Conservation (phyloP, 106 monocot genomes). For the Dendrobium chrysotoxum region DNA sequence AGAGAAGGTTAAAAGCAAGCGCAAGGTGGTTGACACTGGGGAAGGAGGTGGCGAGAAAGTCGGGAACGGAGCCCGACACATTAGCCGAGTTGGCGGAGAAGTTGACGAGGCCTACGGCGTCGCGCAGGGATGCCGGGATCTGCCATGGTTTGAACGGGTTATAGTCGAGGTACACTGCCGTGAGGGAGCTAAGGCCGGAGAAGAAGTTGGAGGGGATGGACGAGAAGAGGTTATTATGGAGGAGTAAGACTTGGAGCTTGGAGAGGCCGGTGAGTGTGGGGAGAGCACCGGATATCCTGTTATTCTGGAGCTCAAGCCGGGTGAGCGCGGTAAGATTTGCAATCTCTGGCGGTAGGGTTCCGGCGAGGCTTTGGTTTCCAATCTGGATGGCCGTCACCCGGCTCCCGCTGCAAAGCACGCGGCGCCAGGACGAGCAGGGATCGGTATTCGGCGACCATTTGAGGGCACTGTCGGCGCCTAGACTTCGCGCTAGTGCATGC, state of each 20-base stretch:
- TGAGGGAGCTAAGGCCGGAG: constrained; percentile 34
- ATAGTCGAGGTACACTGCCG: constrained; percentile 32
- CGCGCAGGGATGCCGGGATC: constrained; percentile 20
- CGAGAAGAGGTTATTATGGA: constrained; percentile 53
- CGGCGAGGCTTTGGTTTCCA: constrained; percentile 38
- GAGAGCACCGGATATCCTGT: constrained; percentile 40
- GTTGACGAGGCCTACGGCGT: constrained; percentile 32
- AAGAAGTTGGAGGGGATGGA: constrained; percentile 46
- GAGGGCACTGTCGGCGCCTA: constrained; percentile 11
- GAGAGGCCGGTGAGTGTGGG: constrained; percentile 36
- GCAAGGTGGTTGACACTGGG: constrained; percentile 29
- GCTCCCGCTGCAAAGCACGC: constrained; percentile 30
- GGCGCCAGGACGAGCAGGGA: constrained; percentile 40
- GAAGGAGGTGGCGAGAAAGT: constrained; percentile 24
- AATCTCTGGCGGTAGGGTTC: constrained; percentile 27
- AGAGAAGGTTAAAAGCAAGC: constrained; percentile 25
- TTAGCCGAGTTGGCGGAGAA: constrained; percentile 57
- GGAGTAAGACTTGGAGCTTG: constrained; percentile 39
- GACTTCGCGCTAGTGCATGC: constrained; percentile 22
- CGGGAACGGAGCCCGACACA: constrained; percentile 38
- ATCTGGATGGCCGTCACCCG: constrained; percentile 52
- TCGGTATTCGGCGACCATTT: constrained; percentile 17
- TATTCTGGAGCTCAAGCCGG: constrained; percentile 49
- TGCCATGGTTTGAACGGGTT: constrained; percentile 58
- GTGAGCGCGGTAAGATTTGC: constrained; percentile 39